A percentile compares a stretch with the other conserved stretches of the same genome.
Conservation (phyloP, 1,284 basidiomycete genomes). For the Amylostereum chailletii region DNA sequence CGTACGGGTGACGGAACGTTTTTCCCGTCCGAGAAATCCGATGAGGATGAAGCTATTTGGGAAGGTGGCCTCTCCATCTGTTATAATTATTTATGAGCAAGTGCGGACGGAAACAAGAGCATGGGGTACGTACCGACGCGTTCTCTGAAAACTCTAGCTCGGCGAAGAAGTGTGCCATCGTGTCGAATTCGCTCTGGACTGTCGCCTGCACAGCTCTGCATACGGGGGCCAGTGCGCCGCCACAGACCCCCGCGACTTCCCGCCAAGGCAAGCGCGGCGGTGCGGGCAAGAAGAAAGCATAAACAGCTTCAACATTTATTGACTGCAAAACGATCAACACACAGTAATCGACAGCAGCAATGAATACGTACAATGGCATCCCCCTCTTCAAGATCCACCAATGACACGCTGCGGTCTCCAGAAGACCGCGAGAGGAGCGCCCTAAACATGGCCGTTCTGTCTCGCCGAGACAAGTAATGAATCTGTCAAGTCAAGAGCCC, state of each 20-base stretch:
- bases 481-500: no score
- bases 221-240: conserved; percentile 19
- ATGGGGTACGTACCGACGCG: background rate
- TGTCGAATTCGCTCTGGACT: conserved; percentile 20
- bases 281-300: conserved; percentile 13
- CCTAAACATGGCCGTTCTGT: background rate
- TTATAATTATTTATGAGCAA: background rate
- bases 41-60: no score
- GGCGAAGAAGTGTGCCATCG: conserved; percentile 18
- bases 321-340: conserved; percentile 10
- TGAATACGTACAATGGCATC: background rate
- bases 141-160: conserved; percentile 14
- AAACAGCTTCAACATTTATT: conserved; percentile 19
- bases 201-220: conserved; percentile 16
- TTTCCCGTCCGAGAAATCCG: no score
- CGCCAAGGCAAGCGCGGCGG: conserved; percentile 18
- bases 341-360: background rate
- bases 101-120: background rate
- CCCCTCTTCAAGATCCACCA: background rate
- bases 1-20: background rate
- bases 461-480: no score
- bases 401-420: background rate
- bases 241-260: conserved; percentile 18
- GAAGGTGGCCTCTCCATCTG: background rate
- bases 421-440: background rate